A percentile compares a stretch with the other conserved stretches of the same genome.
Evolutionary conservation across 148 eudicot genomes (phyloP).

Genomic region (Hydrangea macrophylla): DNA sequence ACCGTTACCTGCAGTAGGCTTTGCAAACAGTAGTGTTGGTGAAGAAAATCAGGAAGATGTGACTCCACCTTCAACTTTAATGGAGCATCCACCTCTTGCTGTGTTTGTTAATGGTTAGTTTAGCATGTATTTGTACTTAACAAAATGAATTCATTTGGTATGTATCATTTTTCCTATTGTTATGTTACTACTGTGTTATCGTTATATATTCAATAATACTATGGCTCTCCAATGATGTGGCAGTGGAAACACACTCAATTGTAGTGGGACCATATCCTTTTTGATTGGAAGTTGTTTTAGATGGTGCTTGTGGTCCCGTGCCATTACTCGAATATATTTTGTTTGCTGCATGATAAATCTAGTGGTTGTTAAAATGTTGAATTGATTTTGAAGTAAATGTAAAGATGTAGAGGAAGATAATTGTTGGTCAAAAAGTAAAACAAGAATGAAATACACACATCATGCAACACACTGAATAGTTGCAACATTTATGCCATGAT

Average conservation of each 20-base stretch:
- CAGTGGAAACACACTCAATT: too few species aligned
- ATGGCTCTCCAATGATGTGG: too few species aligned
- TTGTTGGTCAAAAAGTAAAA: too few species aligned
- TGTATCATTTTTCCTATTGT: not conserved
- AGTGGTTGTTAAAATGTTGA: not conserved
- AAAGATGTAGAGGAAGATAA: too few species aligned
- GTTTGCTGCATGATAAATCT: not conserved
- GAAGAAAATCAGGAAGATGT: constrained; percentile 81
- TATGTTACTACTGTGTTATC: not conserved
- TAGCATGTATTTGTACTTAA: not conserved
- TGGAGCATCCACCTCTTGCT: constrained; percentile 99
- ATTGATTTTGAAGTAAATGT: too few species aligned
- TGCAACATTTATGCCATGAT: not conserved
- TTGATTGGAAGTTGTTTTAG: too few species aligned
- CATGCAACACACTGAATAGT: not conserved
- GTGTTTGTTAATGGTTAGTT: constrained; percentile 87
- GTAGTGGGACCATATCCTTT: too few species aligned
- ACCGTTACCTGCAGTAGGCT: constrained; percentile 84
- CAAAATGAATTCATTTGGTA: not conserved
- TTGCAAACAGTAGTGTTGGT: constrained; percentile 56
- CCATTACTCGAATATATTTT: too few species aligned
- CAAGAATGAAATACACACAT: too few species aligned
- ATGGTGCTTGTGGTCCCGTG: too few species aligned
- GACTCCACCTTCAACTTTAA: constrained; percentile 80
- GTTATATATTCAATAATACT: too few species aligned